Evolutionary conservation across 169 alveolate species (phyloP).

Genomic region (Perkinsus olseni): DNA sequence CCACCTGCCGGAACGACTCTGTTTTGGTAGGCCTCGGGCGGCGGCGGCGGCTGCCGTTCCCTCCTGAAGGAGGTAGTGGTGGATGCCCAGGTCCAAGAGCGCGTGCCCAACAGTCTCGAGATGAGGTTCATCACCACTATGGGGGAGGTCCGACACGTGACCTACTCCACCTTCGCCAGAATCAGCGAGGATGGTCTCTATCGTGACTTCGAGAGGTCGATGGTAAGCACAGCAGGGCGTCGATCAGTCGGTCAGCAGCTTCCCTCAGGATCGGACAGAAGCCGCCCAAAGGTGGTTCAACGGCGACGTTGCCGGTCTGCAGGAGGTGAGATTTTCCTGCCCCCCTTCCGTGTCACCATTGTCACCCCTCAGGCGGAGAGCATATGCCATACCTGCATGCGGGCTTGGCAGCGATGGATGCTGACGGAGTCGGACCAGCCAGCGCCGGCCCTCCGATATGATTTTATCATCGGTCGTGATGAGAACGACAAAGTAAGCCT

Average conservation of each 20-base stretch:
- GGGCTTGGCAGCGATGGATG: background rate
- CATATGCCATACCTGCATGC: background rate
- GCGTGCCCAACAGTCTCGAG: background rate
- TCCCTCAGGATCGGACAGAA: background rate
- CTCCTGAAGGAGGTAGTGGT: background rate
- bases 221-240: background rate
- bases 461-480: background rate
- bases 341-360: background rate
- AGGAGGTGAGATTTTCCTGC: background rate
- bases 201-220: background rate
- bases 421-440: background rate
- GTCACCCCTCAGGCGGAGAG: background rate
- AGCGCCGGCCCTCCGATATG: background rate
- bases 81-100: background rate
- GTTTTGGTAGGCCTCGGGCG: background rate
- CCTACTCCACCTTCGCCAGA: background rate
- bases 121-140: background rate
- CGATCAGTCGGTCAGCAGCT: background rate
- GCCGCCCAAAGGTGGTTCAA: background rate
- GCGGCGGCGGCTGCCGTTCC: background rate
- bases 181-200: background rate
- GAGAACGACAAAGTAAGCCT: background rate
- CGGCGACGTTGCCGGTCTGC: background rate
- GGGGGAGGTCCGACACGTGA: background rate
- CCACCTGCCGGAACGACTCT: background rate